Evolutionary conservation across 208 protist species (phyloP).

Genomic region (Leptomonas pyrrhocoris): DNA sequence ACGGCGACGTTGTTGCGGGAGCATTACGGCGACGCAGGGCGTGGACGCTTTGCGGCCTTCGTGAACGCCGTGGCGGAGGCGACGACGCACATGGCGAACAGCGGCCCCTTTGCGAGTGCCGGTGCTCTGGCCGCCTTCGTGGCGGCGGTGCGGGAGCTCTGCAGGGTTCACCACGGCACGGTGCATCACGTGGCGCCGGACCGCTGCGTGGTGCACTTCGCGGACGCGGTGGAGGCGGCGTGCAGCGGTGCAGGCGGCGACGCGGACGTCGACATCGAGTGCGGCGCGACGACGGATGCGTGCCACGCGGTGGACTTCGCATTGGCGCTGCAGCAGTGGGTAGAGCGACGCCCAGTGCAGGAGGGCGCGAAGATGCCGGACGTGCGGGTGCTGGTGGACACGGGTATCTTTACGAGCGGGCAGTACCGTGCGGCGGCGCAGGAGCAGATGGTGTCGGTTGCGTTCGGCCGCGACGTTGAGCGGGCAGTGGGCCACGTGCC

Average conservation of each 20-base stretch:
- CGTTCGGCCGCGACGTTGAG: constrained; percentile 34
- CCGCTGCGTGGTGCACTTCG: constrained; percentile 34
- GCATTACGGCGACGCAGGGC: background rate
- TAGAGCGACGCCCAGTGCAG: background rate
- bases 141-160: constrained; percentile 25
- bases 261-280: background rate
- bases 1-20: constrained; percentile 1
- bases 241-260: background rate
- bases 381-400: constrained; percentile 37
- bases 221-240: constrained; percentile 11
- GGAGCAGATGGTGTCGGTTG: constrained; percentile 30
- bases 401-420: constrained; percentile 25
- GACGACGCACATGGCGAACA: constrained; percentile 16
- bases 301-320: constrained; percentile 27
- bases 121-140: constrained; percentile 24
- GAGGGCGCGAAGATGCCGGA: constrained; percentile 24
- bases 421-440: constrained; percentile 17
- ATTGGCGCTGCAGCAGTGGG: constrained; percentile 19
- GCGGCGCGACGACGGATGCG: constrained; percentile 19
- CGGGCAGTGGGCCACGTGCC: constrained; percentile 32
- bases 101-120: constrained; percentile 18
- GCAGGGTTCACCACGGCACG: constrained; percentile 20
- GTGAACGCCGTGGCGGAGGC: constrained; percentile 4
- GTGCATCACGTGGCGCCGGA: constrained; percentile 29
- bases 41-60: constrained; percentile 8